Base-by-base conservation (phyloP, 441 rosid genomes). In the Adansonia gregorii region DNA sequence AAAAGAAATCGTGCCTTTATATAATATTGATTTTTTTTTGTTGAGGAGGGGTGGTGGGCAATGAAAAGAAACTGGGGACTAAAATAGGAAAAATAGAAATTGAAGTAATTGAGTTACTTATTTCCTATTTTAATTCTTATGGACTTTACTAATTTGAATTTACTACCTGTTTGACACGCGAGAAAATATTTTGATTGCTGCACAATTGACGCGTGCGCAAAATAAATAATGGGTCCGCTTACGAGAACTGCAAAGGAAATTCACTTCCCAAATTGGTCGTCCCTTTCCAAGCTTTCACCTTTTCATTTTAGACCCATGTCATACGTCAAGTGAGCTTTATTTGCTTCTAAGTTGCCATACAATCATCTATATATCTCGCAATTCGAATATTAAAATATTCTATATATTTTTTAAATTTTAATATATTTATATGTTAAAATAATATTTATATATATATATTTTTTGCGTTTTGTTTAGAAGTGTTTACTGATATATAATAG, bases 151-250 rank as follows among this genome's bases (percentile, higher is more conserved):
- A 3, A 8, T 11, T 27, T 14, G 61, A 8, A 52, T 15, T 24
- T 17, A 27, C 8, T 51, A 27, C 9, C 7, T 4, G 60, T 51
- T 70, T 2, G 60, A 27, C 61, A 27, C 22, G 24, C 12, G 74
- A 51, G 46, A 70, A n/a, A 27, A 51, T 10, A 8, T 27, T 17
- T 14, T 15, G 41, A 27, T 51, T 51, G 48, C 24, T 24, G 45
- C 74, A 70, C 31, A 27, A 52, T 15, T 7, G 27, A 52, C 61
- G 60, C 74, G 74, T 70, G 74, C 61, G 22, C 14, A 8, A 27
- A 51, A 27, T 14, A 24, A 48, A 24, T 20, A 12, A 15, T 20
- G 2, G 65, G 65, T 9, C 39, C 65, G 10, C 24, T 22, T 59
- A 24, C 5, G n/a, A 0, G 15, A 22, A 8, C 35, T 27, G 35